These are phyloP conservation scores for Kernera saxatilis DNA, from an alignment of 345 rosid species.

Conservation along the genomic window DNA sequence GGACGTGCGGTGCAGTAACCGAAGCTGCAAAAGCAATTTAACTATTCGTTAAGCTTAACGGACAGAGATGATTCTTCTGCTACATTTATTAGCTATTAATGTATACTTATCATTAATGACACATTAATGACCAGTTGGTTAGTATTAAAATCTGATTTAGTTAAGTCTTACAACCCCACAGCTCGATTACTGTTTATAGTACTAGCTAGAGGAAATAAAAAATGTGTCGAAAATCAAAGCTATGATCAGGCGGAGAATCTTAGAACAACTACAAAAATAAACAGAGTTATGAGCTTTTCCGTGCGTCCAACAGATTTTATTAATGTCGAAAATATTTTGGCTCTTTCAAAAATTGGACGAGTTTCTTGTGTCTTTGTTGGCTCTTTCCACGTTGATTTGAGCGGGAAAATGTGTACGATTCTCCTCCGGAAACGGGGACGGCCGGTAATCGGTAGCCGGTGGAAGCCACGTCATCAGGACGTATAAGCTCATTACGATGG, in stretches of 20 bases:
- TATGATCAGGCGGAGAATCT: conserved; percentile 4
- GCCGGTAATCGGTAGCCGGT: conserved; percentile 23
- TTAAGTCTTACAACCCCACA: not conserved
- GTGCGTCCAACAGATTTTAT: not conserved
- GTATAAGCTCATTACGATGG: not conserved
- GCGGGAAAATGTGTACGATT: conserved; percentile 39
- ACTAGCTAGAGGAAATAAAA: not conserved
- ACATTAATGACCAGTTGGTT: not conserved
- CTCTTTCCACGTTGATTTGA: conserved; percentile 12
- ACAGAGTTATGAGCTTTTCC: not conserved
- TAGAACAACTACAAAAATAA: not conserved
- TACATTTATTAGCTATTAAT: conserved; percentile 17
- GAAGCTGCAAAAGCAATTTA: conserved; percentile 1
- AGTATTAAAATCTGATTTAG: not conserved
- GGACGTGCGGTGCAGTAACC: conserved; percentile 33
- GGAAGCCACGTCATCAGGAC: conserved; percentile 32
- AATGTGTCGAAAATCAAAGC: not conserved
- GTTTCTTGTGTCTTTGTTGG: not conserved
- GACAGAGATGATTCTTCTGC: conserved; percentile 8
- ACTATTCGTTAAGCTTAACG: not conserved
- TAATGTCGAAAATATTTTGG: not conserved
- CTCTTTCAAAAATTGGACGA: not conserved
- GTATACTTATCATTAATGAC: conserved; percentile 3
- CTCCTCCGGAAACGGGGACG: conserved; percentile 2
- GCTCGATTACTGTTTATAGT: not conserved